phyloP scores from a whole-genome alignment of 768 basidiomycete species.

The Lactifluus volemus region DNA sequence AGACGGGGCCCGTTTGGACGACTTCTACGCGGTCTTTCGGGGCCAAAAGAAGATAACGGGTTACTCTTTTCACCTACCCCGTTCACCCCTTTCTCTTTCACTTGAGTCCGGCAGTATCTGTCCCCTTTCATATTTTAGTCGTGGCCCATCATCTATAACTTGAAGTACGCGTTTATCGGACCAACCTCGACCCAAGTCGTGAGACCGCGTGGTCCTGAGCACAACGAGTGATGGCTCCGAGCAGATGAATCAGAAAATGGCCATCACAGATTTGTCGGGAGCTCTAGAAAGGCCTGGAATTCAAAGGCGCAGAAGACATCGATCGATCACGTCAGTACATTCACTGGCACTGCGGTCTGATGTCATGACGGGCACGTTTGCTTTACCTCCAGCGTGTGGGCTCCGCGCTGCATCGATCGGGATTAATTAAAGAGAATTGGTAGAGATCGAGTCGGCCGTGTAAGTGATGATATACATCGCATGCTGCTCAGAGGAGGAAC shows the following conservation, averaged over 20 bases:
- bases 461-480: neutral
- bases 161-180: neutral
- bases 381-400: neutral
- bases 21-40: constrained; percentile 3
- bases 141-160: neutral
- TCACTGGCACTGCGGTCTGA: neutral
- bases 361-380: constrained; percentile 1
- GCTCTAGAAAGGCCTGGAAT: constrained; percentile 1
- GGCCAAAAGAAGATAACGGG: constrained; percentile 4
- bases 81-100: neutral
- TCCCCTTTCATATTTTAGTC: neutral
- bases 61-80: neutral
- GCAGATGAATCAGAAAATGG: neutral
- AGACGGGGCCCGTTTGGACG: neutral
- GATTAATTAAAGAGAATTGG: neutral
- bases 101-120: neutral
- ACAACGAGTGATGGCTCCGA: neutral
- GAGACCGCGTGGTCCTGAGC: too few species aligned
- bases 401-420: neutral
- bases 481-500: neutral
- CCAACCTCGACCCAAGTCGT: neutral
- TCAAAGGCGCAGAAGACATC: neutral
- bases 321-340: constrained; percentile 5
- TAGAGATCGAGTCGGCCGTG: neutral
- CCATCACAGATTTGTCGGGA: neutral